Conservation (phyloP, 257 asterid genomes). For the Solanum bukasovii region DNA sequence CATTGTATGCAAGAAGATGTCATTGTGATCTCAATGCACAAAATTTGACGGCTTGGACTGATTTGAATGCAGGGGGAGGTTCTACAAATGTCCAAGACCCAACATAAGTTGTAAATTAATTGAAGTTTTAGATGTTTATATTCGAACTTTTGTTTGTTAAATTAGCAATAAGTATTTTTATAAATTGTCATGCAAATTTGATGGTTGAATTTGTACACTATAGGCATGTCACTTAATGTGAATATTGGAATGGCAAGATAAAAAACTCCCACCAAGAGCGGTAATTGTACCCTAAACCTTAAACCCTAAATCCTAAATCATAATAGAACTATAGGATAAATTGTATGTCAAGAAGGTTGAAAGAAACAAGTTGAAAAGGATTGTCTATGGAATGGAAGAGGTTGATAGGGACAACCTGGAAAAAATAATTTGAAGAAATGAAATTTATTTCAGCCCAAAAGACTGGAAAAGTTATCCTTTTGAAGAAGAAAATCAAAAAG, state of each 20-base stretch:
- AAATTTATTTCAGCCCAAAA: neutral
- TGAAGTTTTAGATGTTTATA: too few species aligned
- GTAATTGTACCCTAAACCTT: too few species aligned
- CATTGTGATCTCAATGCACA: neutral
- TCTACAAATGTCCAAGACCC: neutral
- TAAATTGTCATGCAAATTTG: neutral
- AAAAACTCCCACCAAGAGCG: neutral
- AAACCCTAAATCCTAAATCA: too few species aligned
- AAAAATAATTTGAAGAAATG: neutral
- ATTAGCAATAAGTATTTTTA: too few species aligned
- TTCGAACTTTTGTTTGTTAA: too few species aligned
- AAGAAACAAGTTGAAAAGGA: neutral
- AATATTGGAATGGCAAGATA: neutral
- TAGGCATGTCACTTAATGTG: neutral
- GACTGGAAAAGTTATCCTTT: neutral
- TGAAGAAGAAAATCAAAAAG: neutral
- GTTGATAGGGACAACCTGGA: neutral
- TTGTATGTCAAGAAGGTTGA: neutral
- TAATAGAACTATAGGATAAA: neutral
- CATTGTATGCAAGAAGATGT: too few species aligned
- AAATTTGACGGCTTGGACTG: neutral
- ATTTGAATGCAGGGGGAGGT: neutral
- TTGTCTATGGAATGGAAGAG: neutral
- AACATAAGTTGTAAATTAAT: neutral
- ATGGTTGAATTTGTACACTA: neutral